These are phyloP conservation scores for Plasmodium yoelii DNA, from an alignment of 169 alveolate genomes.

Conservation along the genomic window DNA sequence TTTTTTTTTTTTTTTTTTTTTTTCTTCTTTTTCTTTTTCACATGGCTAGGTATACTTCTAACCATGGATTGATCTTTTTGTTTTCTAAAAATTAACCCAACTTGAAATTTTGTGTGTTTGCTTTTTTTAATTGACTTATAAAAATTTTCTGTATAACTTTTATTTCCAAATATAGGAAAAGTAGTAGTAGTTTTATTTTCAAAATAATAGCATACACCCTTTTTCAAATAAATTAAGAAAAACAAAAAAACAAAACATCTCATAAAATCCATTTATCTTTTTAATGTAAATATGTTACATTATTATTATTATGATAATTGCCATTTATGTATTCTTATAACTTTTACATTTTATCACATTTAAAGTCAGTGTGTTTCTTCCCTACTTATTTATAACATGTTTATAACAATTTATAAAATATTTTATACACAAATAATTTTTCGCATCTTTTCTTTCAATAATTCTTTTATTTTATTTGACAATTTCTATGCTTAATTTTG, in stretches of 20 bases:
- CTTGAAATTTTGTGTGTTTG: constrained; percentile 42
- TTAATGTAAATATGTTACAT: constrained; percentile 10
- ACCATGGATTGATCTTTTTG: constrained; percentile 76
- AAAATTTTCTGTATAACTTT: constrained; percentile 6
- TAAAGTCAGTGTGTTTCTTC: too few relatives aligned
- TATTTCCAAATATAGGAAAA: constrained; percentile 4
- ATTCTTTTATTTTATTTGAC: too few relatives aligned
- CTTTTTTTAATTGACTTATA: constrained; percentile 1
- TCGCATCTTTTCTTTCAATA: too few relatives aligned
- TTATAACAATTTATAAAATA: too few relatives aligned
- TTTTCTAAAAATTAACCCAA: constrained; percentile 60
- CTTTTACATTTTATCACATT: background rate
- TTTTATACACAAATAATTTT: too few relatives aligned
- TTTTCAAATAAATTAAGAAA: constrained; percentile 15
- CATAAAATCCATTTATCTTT: constrained; percentile 59
- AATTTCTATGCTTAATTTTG: too few relatives aligned
- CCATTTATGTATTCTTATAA: background rate
- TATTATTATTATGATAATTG: constrained; percentile 1
- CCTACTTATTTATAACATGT: too few relatives aligned
- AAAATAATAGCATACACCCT: constrained; percentile 5
- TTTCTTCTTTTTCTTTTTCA: constrained; percentile 51
- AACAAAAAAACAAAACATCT: constrained; percentile 28
- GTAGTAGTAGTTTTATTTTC: constrained; percentile 11
- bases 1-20: constrained; percentile 69
- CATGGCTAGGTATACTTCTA: constrained; percentile 75